Percentiles rank a stretch among this genome's conserved stretches.
Evolutionary conservation across 345 rosid species (phyloP).

Genomic region (Eucalyptus rudis): DNA sequence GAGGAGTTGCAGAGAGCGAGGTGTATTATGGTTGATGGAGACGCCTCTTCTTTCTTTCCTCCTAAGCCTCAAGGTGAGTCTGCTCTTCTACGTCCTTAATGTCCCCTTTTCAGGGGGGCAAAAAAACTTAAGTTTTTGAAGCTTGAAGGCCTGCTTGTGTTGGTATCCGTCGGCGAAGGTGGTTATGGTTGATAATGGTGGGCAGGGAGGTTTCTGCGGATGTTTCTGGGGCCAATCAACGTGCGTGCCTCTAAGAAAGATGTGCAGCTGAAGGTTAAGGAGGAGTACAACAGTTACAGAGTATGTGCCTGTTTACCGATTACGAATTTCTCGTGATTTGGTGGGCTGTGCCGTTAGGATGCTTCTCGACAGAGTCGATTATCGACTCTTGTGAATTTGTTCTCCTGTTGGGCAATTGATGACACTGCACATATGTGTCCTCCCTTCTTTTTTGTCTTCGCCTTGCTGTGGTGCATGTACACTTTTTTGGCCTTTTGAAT

Average conservation of each 20-base stretch:
- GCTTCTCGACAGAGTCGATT: background rate
- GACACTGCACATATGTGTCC: background rate
- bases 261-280: slow-evolving; percentile 85
- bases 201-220: slow-evolving; percentile 57
- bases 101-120: background rate
- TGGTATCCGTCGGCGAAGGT: background rate
- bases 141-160: background rate
- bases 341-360: background rate
- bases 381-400: background rate
- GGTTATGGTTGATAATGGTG: background rate
- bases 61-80: slow-evolving; percentile 43
- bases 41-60: slow-evolving; percentile 76
- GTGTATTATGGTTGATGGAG: slow-evolving; percentile 70
- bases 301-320: slow-evolving; percentile 5
- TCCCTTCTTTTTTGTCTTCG: background rate
- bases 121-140: background rate
- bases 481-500: background rate
- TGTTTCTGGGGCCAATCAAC: slow-evolving; percentile 92
- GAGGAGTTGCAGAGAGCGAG: slow-evolving; percentile 78
- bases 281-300: slow-evolving; percentile 92
- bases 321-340: background rate
- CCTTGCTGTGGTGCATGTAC: background rate
- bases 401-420: background rate
- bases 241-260: slow-evolving; percentile 86
- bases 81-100: background rate